Evolutionary conservation across 352 stramenopile genomes (phyloP).

Genomic region (Globisporangium cystogenes): DNA sequence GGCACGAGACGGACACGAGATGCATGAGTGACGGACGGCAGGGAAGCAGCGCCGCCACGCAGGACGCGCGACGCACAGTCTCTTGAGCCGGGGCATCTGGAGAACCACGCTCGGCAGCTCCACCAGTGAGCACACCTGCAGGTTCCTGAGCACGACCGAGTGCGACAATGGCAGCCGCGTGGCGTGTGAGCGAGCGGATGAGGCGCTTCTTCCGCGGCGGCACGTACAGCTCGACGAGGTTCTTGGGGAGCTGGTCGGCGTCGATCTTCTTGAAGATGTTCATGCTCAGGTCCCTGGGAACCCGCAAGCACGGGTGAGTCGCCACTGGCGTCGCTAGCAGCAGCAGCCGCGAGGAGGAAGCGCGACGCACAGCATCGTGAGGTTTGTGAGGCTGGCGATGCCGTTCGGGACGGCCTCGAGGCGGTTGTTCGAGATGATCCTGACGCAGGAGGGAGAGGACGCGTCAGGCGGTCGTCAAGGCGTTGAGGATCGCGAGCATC

Average conservation of each 20-base stretch:
- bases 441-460: neutral
- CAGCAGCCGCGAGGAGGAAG: neutral
- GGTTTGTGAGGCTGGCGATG: constrained; percentile 9
- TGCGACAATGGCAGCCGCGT: no score
- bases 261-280: constrained; percentile 18
- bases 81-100: constrained; percentile 25
- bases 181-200: no score
- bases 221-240: constrained; percentile 15
- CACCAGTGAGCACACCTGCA: constrained; percentile 23
- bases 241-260: constrained; percentile 9
- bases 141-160: constrained; percentile 6
- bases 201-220: neutral
- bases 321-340: no score
- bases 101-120: constrained; percentile 23
- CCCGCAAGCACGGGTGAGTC: no score
- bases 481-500: no score
- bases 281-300: constrained; percentile 15
- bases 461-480: no score
- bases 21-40: neutral
- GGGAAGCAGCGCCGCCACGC: neutral
- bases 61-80: constrained; percentile 16
- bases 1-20: neutral
- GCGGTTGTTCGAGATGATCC: constrained; percentile 15
- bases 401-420: constrained; percentile 15
- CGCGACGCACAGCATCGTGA: constrained; percentile 16